Evolutionary conservation across 2,329 filamentous ascomycete species (phyloP), one percentile per base, ranked within the genome.

Genomic region (Talaromyces sp.): DNA sequence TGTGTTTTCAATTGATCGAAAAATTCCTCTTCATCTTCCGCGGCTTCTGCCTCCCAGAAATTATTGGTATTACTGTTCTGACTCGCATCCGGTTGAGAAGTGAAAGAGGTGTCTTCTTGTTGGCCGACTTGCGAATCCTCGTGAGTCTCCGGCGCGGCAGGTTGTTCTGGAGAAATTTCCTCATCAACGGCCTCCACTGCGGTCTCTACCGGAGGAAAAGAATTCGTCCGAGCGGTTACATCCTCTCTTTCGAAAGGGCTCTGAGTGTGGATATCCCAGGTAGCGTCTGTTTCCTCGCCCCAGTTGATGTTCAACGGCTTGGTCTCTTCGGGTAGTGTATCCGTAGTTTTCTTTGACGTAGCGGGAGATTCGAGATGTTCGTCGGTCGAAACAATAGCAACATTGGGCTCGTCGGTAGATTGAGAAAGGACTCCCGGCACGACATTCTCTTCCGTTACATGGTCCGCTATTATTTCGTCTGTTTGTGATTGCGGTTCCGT

Each of bases 11-110:
- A 77, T 63, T 87, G 82, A 56, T 77, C 80, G 72, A 91, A 91
- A 70, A 92, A 91, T 67, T 88, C 86, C 65, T 80, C 82, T 6
- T 82, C 78, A 19, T 80, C 77, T 17, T 82, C 81, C 58, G 83
- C 82, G 70, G 85, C 84, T 22, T 76, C 70, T 64, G 76, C 74
- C 77, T 78, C 71, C 88, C 87, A 67, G 81, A 73, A 67, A 31
- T 66, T 68, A 40, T 66, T 69, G n/a, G 68, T 65, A 22, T 61
- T 69, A n/a, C 68, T 66, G n/a, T 64, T 65, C 11, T 66, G n/a
- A 7, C 45, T 61, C 22, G 65, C 17, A n/a, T 70, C 68, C 31
- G 61, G 67, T 27, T 71, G 64, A 6, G 64, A 40, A 31, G 38
- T 22, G 54, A 17, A 22, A 36, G 25, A 3, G n/a, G 38, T 5